phyloP scores from a whole-genome alignment of 148 eudicot genomes.

The Rheum nobile region DNA sequence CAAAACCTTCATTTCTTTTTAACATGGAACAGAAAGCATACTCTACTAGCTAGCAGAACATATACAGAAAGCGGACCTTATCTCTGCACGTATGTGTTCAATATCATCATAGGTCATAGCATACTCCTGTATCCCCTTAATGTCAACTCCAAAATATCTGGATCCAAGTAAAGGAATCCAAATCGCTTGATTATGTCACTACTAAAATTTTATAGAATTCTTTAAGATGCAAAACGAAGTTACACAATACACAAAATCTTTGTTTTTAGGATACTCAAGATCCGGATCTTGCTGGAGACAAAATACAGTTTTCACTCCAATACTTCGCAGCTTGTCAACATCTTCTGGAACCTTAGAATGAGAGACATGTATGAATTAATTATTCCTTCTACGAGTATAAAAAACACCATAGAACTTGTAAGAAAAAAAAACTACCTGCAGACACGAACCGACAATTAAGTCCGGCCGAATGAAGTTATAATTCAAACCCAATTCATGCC shows the following conservation, averaged over 20 bases:
- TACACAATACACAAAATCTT: not conserved
- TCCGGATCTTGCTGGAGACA: slow-evolving; percentile 95
- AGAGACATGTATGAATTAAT: not conserved
- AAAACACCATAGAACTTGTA: not conserved
- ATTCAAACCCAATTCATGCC: slow-evolving; percentile 95
- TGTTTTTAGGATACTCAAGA: slow-evolving; percentile 66
- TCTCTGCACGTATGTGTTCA: slow-evolving; percentile 91
- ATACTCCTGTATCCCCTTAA: slow-evolving; percentile 64
- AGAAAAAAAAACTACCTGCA: slow-evolving; percentile 49
- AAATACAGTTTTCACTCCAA: slow-evolving; percentile 80
- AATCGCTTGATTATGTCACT: not conserved
- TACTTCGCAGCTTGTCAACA: slow-evolving; percentile 79
- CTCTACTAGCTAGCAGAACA: not conserved
- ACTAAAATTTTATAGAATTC: not conserved
- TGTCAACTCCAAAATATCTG: slow-evolving; percentile 93
- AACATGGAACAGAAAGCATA: not conserved
- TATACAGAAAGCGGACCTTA: slow-evolving; percentile 38
- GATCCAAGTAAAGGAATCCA: slow-evolving; percentile 27
- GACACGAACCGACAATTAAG: slow-evolving; percentile 92
- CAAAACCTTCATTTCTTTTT: not conserved
- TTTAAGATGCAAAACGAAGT: not conserved
- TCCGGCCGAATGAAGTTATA: slow-evolving; percentile 89
- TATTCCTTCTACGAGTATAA: not conserved
- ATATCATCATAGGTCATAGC: slow-evolving; percentile 54
- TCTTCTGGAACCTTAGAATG: slow-evolving; percentile 69